Conservation (phyloP, 768 basidiomycete species). For the Auricularia cornea region DNA sequence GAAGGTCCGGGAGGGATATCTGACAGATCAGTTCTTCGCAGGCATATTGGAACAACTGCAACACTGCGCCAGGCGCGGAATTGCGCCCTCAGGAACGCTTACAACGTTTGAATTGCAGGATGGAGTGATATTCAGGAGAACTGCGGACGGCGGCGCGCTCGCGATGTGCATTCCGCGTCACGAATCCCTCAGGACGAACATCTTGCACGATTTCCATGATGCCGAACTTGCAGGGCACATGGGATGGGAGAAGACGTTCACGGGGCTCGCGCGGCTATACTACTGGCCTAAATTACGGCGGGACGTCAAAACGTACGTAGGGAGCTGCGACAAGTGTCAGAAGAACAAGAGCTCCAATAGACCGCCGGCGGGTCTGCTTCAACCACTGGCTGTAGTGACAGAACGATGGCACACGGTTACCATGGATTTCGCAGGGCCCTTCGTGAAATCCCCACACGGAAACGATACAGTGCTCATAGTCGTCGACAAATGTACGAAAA, state of each 20-base stretch:
- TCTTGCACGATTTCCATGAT: slow-evolving; percentile 15
- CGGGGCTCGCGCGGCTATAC: slow-evolving; percentile 11
- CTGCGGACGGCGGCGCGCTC: too few species aligned
- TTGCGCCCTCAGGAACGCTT: too few species aligned
- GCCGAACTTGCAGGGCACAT: slow-evolving; percentile 10
- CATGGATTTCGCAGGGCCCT: slow-evolving; percentile 18
- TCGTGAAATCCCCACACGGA: slow-evolving; percentile 9
- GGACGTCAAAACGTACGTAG: slow-evolving; percentile 20
- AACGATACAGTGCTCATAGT: too few species aligned
- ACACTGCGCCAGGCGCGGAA: too few species aligned
- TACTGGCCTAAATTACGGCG: slow-evolving; percentile 17
- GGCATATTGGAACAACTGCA: too few species aligned
- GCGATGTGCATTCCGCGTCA: too few species aligned
- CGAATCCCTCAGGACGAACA: slow-evolving; percentile 6
- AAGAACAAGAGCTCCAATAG: slow-evolving; percentile 5
- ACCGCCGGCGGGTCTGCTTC: slow-evolving; percentile 3
- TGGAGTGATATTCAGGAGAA: too few species aligned
- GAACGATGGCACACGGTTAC: slow-evolving; percentile 16
- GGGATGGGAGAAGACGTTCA: slow-evolving; percentile 13
- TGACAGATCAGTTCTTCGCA: too few species aligned
- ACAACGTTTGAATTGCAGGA: too few species aligned
- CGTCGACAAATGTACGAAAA: slow-evolving; percentile 8
- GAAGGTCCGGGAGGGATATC: too few species aligned
- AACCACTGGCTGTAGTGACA: slow-evolving; percentile 6
- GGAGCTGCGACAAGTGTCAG: slow-evolving; percentile 19